Evolutionary conservation across 1,284 basidiomycete species (phyloP), one percentile per base, ranked within the genome.

Genomic region (Coriolopsis trogii): DNA sequence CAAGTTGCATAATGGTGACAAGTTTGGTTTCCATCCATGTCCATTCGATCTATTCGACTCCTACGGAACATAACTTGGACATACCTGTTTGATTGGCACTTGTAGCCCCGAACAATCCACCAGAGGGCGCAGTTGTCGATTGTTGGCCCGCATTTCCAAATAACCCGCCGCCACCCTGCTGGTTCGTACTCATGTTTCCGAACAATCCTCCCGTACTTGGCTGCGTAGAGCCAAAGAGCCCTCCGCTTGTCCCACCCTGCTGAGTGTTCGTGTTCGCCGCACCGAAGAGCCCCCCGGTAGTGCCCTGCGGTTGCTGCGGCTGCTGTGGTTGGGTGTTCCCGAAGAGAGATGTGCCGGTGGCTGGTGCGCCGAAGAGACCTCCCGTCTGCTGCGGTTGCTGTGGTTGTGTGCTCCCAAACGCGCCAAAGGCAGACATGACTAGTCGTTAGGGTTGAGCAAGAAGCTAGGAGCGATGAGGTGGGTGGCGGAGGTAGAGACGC

Each of bases 191-290:
- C 18, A 60, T 56, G 50, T 51, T 64, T n/a, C 69, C 69, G 55
- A 73, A 73, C 16, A 72, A 46, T 18, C 59, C 62, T 34, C 33
- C 33, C 7, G 68, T 62, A 20, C 67, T 60, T 4, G 55, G 52
- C 26, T 53, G 48, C 15, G 49, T 49, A 13, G 56, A 49, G 10
- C 56, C 49, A 50, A 59, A 59, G 15, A 56, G 47, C 21, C 53
- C 55, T 8, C 49, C 51, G 2, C 48, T 44, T 13, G 46, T 41
- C 15, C 37, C 31, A 8, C 36, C 41, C 1, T 40, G 9, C 18
- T 56, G 55, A 30, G 49, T 31, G 30, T 50, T 58, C 24, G 51
- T 43, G 42, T 48, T 54, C 18, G 44, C 13, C 12, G 48, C 25
- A 1, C 55, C 55, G 42, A 57, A 57, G 3, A 53, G 31, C 3